Evolutionary conservation across 2,329 filamentous ascomycete genomes (phyloP).

Genomic region (Monosporascus sp.): DNA sequence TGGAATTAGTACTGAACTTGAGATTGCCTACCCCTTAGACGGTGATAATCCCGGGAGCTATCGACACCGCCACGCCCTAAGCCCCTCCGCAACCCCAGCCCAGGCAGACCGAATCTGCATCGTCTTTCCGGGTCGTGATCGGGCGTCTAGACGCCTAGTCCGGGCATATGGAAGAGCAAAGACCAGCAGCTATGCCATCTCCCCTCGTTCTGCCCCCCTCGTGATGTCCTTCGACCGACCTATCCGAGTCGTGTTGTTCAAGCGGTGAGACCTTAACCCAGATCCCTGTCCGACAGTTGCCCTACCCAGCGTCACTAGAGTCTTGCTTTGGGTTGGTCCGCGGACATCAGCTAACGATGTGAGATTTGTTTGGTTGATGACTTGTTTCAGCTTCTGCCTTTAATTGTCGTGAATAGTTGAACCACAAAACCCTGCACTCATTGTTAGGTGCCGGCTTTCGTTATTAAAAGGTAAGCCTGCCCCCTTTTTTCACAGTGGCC

Average conservation of each 20-base stretch:
- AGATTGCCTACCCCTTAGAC: too few relatives aligned
- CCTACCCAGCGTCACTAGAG: not conserved
- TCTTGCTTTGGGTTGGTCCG: not conserved
- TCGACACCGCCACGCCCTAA: too few relatives aligned
- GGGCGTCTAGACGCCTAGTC: too few relatives aligned
- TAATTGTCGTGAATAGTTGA: not conserved
- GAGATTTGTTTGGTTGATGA: not conserved
- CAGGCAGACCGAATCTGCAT: too few relatives aligned
- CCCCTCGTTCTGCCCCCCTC: too few relatives aligned
- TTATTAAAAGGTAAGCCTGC: not conserved
- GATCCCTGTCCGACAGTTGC: not conserved
- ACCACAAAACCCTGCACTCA: not conserved
- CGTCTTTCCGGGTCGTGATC: too few relatives aligned
- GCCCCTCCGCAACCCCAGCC: too few relatives aligned
- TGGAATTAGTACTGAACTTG: too few relatives aligned
- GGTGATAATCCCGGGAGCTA: too few relatives aligned
- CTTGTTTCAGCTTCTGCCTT: not conserved
- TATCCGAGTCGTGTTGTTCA: not conserved
- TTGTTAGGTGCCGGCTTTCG: not conserved
- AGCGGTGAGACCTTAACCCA: not conserved
- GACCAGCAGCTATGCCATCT: too few relatives aligned
- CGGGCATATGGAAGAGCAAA: too few relatives aligned
- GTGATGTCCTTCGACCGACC: not conserved
- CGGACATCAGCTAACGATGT: not conserved
- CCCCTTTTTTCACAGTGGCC: too few relatives aligned